These are phyloP conservation scores for Talaromyces sp. DNA, from an alignment of 2,329 filamentous ascomycete species.

Conservation along the genomic window DNA sequence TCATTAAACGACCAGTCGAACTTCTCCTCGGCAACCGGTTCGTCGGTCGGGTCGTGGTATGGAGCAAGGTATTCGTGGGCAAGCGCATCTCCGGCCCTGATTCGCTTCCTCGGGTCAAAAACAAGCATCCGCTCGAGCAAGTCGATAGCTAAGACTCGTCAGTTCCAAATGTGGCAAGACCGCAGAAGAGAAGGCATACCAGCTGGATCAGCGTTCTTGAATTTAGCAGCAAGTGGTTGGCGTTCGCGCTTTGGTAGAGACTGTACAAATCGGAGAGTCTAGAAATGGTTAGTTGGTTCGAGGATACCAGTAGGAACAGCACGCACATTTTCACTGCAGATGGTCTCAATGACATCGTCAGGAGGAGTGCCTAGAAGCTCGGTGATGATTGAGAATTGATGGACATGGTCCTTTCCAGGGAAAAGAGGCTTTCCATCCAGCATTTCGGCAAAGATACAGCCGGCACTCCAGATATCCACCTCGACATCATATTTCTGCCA, in stretches of 20 bases:
- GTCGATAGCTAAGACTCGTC: conserved; percentile 66
- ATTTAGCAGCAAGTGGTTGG: conserved; percentile 81
- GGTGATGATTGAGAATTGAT: conserved; percentile 99
- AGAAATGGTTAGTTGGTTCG: conserved; percentile 2
- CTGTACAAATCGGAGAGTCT: conserved; percentile 96
- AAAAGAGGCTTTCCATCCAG: conserved; percentile 96
- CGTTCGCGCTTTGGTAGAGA: conserved; percentile 92
- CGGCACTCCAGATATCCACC: conserved; percentile 98
- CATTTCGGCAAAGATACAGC: conserved; percentile 99
- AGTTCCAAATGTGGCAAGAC: not conserved
- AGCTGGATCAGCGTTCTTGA: conserved; percentile 86
- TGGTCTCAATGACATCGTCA: conserved; percentile 97
- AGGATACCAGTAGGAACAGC: not conserved
- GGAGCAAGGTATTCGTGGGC: conserved; percentile 90
- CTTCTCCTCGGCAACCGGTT: conserved; percentile 92
- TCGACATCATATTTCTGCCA: conserved; percentile 99
- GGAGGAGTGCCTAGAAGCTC: conserved; percentile 94
- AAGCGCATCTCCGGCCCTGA: conserved; percentile 81
- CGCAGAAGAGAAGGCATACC: conserved; percentile 52
- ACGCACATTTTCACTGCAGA: conserved; percentile 93
- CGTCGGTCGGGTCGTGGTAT: conserved; percentile 96
- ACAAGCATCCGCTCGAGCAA: conserved; percentile 95
- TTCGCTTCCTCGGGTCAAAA: conserved; percentile 94
- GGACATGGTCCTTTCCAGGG: conserved; percentile 98
- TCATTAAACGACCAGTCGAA: conserved; percentile 99